Conservation (phyloP, 192 early-diverging fungal species). For the Paraglomus brasilianum region DNA sequence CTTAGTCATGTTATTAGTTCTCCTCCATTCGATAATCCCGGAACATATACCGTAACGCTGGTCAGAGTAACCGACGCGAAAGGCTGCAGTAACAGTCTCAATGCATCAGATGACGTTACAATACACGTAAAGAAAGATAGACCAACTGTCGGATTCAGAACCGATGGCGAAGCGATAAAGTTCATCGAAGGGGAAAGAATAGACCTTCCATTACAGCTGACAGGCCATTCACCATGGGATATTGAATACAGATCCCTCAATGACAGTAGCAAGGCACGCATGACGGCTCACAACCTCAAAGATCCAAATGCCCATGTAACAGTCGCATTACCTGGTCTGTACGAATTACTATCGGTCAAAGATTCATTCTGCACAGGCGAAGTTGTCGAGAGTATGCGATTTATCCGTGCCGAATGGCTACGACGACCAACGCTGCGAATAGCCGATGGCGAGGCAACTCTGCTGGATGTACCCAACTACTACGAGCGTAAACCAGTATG, state of each 20-base stretch:
- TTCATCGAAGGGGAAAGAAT: constrained; percentile 36
- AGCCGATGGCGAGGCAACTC: constrained; percentile 31
- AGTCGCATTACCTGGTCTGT: constrained; percentile 37
- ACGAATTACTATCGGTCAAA: constrained; percentile 41
- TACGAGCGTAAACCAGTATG: constrained; percentile 40
- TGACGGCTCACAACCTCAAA: constrained; percentile 1
- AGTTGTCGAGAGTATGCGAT: constrained; percentile 30
- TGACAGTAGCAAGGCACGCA: background rate
- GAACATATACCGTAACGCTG: constrained; percentile 42
- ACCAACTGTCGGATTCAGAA: constrained; percentile 44
- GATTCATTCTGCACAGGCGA: constrained; percentile 45
- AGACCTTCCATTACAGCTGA: constrained; percentile 42
- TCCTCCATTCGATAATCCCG: constrained; percentile 39
- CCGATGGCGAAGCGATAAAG: constrained; percentile 4
- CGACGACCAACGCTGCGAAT: constrained; percentile 33
- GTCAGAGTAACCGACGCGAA: constrained; percentile 41
- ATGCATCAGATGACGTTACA: constrained; percentile 35
- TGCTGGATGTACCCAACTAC: constrained; percentile 2
- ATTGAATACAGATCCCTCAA: constrained; percentile 39
- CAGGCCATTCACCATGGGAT: constrained; percentile 46
- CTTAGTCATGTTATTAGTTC: constrained; percentile 34
- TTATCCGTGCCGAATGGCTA: constrained; percentile 32
- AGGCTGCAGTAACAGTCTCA: constrained; percentile 39
- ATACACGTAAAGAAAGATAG: constrained; percentile 47
- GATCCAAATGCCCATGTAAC: constrained; percentile 37